Conservation (phyloP, 805 yeast genomes). For the Saccharomycopsis microspora region DNA sequence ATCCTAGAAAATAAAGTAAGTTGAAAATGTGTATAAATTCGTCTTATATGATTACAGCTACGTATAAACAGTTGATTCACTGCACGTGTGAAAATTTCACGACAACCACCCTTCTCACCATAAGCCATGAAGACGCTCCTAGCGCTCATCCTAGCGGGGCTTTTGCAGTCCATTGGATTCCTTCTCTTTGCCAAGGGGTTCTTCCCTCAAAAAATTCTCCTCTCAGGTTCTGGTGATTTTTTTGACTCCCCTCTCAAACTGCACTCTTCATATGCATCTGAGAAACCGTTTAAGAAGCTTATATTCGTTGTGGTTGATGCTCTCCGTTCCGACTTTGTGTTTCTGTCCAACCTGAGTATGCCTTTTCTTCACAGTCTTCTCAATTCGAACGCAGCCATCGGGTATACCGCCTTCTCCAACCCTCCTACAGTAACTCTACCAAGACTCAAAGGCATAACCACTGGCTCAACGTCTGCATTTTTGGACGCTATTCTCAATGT, state of each 20-base stretch:
- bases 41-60: too few relatives aligned
- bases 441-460: slow-evolving; percentile 81
- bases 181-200: slow-evolving; percentile 69
- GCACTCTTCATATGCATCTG: too few relatives aligned
- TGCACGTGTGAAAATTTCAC: too few relatives aligned
- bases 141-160: too few relatives aligned
- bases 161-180: slow-evolving; percentile 40
- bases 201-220: slow-evolving; percentile 78
- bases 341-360: slow-evolving; percentile 55
- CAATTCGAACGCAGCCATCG: slow-evolving; percentile 59
- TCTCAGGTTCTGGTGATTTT: slow-evolving; percentile 43
- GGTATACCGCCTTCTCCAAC: slow-evolving; percentile 82
- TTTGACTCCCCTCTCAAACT: slow-evolving; percentile 12
- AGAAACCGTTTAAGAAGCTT: slow-evolving; percentile 41
- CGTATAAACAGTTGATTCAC: too few relatives aligned
- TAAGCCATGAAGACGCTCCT: too few relatives aligned
- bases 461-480: slow-evolving; percentile 91
- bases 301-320: slow-evolving; percentile 90
- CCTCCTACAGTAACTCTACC: slow-evolving; percentile 98
- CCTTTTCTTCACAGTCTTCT: slow-evolving; percentile 52
- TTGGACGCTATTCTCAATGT: slow-evolving; percentile 89
- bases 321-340: slow-evolving; percentile 78
- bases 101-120: too few relatives aligned
- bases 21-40: too few relatives aligned
- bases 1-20: too few relatives aligned